These are phyloP conservation scores for Pichia californica DNA, from an alignment of 805 yeast genomes.

Conservation along the genomic window DNA sequence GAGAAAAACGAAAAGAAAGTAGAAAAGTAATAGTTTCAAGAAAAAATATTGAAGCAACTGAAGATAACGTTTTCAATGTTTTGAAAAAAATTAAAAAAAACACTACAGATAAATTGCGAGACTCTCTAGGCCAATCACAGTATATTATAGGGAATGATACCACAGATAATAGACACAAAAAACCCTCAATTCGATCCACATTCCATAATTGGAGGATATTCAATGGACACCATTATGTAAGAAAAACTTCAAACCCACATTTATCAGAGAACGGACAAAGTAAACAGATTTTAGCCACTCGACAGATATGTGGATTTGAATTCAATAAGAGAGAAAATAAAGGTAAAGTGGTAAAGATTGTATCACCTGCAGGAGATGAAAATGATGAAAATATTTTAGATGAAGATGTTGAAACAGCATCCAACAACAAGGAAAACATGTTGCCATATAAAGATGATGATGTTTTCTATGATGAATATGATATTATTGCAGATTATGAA, in stretches of 20 bases:
- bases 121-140: not conserved
- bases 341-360: not conserved
- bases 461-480: not conserved
- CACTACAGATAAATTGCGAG: not conserved
- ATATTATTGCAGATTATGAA: constrained; percentile 3
- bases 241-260: constrained; percentile 1
- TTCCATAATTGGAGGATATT: constrained; percentile 3
- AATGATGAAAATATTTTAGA: too few relatives aligned
- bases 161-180: too few relatives aligned
- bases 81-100: not conserved
- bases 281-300: too few relatives aligned
- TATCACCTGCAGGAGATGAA: not conserved
- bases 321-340: not conserved
- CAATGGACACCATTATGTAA: not conserved
- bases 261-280: too few relatives aligned
- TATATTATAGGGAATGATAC: too few relatives aligned
- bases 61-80: not conserved
- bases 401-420: too few relatives aligned
- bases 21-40: not conserved
- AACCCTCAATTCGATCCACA: not conserved
- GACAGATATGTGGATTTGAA: too few relatives aligned
- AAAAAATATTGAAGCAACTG: not conserved
- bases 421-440: not conserved
- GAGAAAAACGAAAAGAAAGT: not conserved
- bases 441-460: too few relatives aligned